A percentile compares a stretch with the other conserved stretches of the same genome.
Evolutionary conservation across 192 early-diverging fungal species (phyloP).

Genomic region (Coemansia sp.): DNA sequence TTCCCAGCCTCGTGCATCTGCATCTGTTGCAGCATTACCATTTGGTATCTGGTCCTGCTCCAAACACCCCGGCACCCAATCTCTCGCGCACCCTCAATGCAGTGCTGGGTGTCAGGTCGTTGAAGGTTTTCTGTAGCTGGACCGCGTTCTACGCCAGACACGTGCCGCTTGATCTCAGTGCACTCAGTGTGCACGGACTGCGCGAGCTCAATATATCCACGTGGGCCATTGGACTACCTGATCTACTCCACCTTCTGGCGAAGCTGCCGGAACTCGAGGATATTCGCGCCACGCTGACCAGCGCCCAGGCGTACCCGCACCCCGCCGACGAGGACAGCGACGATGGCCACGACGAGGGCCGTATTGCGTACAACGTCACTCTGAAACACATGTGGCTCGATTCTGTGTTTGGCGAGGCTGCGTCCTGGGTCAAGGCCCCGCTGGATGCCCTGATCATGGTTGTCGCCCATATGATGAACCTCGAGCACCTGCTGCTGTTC

Average conservation of each 20-base stretch:
- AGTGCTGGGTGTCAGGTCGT: neutral
- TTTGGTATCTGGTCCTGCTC: neutral
- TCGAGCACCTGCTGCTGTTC: slow-evolving; percentile 23
- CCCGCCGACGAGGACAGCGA: neutral
- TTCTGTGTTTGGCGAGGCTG: neutral
- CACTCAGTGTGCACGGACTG: neutral
- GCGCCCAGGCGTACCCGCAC: neutral
- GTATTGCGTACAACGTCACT: slow-evolving; percentile 13
- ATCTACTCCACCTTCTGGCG: slow-evolving; percentile 14
- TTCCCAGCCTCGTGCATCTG: neutral
- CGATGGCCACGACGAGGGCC: neutral
- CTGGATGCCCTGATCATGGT: slow-evolving; percentile 11
- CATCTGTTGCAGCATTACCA: neutral
- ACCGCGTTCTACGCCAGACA: neutral
- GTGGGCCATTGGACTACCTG: slow-evolving; percentile 9
- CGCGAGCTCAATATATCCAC: slow-evolving; percentile 16
- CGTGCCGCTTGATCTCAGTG: neutral
- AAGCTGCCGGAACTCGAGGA: slow-evolving; percentile 14
- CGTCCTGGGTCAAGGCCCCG: slow-evolving; percentile 5
- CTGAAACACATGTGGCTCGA: slow-evolving; percentile 23
- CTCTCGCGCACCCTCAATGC: slow-evolving; percentile 4
- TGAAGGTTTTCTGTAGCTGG: neutral
- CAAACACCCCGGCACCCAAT: neutral
- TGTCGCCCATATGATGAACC: slow-evolving; percentile 19
- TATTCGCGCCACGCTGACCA: slow-evolving; percentile 9